phyloP scores from a whole-genome alignment of 1,139 yeast genomes.

The Kluyveromyces marxianus region DNA sequence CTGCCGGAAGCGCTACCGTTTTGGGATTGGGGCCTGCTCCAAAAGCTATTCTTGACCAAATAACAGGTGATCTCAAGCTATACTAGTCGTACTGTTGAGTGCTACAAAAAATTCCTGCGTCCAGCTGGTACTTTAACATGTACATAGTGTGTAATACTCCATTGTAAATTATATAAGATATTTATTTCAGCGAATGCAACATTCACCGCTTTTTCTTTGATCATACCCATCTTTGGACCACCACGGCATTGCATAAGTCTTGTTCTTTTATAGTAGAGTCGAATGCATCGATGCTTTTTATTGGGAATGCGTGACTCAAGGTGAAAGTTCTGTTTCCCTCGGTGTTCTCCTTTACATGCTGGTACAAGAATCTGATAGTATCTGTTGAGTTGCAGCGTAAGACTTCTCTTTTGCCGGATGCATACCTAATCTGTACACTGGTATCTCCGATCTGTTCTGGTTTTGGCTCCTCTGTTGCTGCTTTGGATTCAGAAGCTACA shows the following conservation, averaged over 20 bases:
- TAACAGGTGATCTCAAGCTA: conserved; percentile 71
- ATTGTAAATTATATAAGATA: background rate
- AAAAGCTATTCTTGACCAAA: conserved; percentile 66
- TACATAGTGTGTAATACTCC: background rate
- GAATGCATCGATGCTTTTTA: conserved; percentile 58
- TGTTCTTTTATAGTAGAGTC: conserved; percentile 60
- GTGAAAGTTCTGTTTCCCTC: conserved; percentile 46
- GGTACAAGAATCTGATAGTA: conserved; percentile 61
- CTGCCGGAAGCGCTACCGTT: conserved; percentile 91
- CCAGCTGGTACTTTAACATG: background rate
- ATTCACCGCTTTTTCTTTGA: too few relatives aligned
- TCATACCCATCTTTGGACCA: conserved; percentile 71
- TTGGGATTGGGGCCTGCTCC: conserved; percentile 97
- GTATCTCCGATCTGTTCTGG: conserved; percentile 45
- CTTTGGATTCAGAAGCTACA: conserved; percentile 12
- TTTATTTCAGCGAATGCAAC: background rate
- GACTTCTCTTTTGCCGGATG: conserved; percentile 67
- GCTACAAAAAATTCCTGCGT: too few relatives aligned
- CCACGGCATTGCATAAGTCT: conserved; percentile 74
- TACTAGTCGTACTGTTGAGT: conserved; percentile 37
- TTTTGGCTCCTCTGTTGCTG: conserved; percentile 11
- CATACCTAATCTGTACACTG: conserved; percentile 73
- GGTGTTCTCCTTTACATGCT: conserved; percentile 49
- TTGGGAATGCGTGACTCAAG: conserved; percentile 79
- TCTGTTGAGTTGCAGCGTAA: conserved; percentile 60